Base-by-base conservation (phyloP, 257 asterid genomes). In the Asclepias syriaca region DNA sequence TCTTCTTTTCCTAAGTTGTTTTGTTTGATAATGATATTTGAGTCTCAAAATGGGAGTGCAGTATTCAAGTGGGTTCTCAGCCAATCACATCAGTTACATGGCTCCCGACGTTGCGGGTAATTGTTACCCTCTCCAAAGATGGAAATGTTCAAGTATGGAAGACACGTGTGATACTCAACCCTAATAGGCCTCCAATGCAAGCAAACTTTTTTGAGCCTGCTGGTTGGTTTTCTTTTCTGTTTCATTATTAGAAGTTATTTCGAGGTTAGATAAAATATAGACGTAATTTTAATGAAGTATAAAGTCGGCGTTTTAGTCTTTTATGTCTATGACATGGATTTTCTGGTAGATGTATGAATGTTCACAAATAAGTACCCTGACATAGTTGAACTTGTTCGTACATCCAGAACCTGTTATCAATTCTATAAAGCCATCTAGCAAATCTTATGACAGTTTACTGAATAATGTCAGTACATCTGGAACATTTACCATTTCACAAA, bases 31-130 rank as follows among this genome's bases (percentile, higher is more conserved):
- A n/a, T 79, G 70, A 75, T 58, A 9, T 73, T 74, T 59, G 64
- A 54, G 34, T 70, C 63, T 83, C 78, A 67, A 73, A 66, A 60
- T 85, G 77, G 74, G 75, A 86, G 77, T 84, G 81, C 85, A 95
- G 99, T 69, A 95, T 98, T 6, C 99, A 95, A 81, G 99, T 93
- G 75, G 98, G 99, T 75, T 92, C 99, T 78, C 99, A 95, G 84
- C 96, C 99, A 80, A 92, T 95, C 78, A 81, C 85, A 72, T 90
- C 98, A n/a, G 89, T 95, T 77, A 77, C 96, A 74, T 95, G 99
- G 99, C 87, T 90, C 51, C 95, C 98, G 48, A 49, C 86, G 81
- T 78, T 88, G 93, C 95, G 92, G 71, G 78, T 92, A 82, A 93
- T 95, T 58, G 91, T 95, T 73, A 95, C 99, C 32, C 82, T 95